Base-by-base conservation (phyloP, 164 flowering plant genomes). In the Aristolochia fimbriata region DNA sequence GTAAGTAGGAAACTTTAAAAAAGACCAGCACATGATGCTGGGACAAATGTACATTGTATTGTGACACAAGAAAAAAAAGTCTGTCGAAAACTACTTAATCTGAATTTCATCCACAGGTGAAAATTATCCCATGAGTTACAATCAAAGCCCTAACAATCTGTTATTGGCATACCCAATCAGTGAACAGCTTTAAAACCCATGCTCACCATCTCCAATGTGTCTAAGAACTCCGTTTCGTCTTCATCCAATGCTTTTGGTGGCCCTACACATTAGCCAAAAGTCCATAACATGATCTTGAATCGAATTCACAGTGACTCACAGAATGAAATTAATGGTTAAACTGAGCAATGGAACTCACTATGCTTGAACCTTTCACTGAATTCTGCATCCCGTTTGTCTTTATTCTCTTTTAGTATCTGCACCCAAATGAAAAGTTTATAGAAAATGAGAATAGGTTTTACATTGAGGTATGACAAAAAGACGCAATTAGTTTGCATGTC, bases 181-280 rank as follows among this genome's bases (percentile, higher is more conserved):
- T 43, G 37, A 57, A 71, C 58, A 59, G 50, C 60, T 25, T 54
- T 65, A 62, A 57, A 61, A 60, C 23, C 62, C 56, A 72, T 66
- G 55, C 88, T 78, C 79, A 91, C 99, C 88, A 64, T 79, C 66
- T 85, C 95, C 67, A 82, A 53, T 0, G 69, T 82, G 43, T 94
- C 99, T 47, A 94, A 86, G 76, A 94, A 94, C 68, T 94, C 97
- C 0, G 96, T 85, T 73, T 94, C 99, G 62, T 94, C 99, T 60
- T 90, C 95, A 74, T 88, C 97, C 76, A 94, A 62, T 65, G 99
- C 91, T 81, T 94, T 94, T 6, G 99, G 99, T 47, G 99, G 99
- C 70, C 96, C 97, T 94, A 80, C 68, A 37, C 20, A 58, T 22
- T 30, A 15, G 45, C 4, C 31, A 31, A 31, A 31, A 56, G 45